A percentile compares a stretch with the other conserved stretches of the same genome.
These are phyloP conservation scores for Psilocybe mexicana DNA, from an alignment of 1,284 basidiomycete species.

Conservation along the genomic window DNA sequence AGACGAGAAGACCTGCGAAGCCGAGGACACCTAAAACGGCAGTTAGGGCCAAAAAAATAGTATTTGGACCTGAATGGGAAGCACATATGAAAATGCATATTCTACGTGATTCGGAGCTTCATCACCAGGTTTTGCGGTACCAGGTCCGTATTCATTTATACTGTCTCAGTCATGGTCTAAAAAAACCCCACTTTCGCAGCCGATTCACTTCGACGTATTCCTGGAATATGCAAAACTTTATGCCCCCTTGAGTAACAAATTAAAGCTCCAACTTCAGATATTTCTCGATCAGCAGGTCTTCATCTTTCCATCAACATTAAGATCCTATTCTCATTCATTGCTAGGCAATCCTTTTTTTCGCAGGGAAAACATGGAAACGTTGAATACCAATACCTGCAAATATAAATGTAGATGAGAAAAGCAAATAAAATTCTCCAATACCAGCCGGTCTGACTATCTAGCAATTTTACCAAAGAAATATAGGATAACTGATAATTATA, in stretches of 20 bases:
- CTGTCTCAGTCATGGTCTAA: background rate
- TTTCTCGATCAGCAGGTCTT: constrained; percentile 63
- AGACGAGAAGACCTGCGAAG: background rate
- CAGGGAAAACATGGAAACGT: constrained; percentile 20
- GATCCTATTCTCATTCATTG: background rate
- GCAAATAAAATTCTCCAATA: background rate
- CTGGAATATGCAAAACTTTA: constrained; percentile 33
- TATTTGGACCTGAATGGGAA: constrained; percentile 42
- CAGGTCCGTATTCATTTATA: constrained; percentile 42
- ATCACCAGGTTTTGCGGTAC: constrained; percentile 60
- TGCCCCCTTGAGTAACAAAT: constrained; percentile 30
- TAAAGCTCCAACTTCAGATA: constrained; percentile 43
- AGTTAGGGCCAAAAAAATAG: background rate
- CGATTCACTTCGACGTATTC: constrained; percentile 60
- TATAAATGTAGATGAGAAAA: constrained; percentile 1
- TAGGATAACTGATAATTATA: constrained; percentile 31
- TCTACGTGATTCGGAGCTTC: constrained; percentile 43
- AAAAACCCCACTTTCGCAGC: constrained; percentile 38
- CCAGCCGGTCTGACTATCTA: too few relatives aligned
- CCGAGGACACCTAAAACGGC: background rate
- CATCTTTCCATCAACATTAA: background rate
- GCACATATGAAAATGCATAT: constrained; percentile 44
- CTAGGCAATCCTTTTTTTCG: constrained; percentile 56
- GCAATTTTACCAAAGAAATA: background rate
- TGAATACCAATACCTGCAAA: background rate